phyloP scores from a whole-genome alignment of 108 stramenopile genomes.

The Conticribra weissflogii region DNA sequence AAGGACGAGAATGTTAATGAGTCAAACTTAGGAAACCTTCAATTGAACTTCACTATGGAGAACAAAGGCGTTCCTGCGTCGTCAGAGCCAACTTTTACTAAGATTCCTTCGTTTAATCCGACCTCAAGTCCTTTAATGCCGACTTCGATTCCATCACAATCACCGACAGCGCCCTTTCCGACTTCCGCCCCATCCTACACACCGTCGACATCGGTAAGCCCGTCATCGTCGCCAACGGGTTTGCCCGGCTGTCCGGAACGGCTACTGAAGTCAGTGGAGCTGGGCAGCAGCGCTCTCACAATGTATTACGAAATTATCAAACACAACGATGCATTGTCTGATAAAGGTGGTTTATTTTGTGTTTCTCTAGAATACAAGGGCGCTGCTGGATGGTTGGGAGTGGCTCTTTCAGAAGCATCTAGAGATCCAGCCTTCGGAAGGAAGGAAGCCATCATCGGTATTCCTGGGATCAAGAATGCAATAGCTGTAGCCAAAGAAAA shows the following conservation, averaged over 20 bases:
- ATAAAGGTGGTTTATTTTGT: slow-evolving; percentile 27
- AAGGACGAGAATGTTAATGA: not conserved
- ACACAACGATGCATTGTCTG: slow-evolving; percentile 1
- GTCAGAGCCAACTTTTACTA: not conserved
- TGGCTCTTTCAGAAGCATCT: slow-evolving; percentile 28
- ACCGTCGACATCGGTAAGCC: slow-evolving; percentile 11
- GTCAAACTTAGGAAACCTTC: too few relatives aligned
- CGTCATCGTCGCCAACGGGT: slow-evolving; percentile 23
- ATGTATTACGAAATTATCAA: slow-evolving; percentile 33
- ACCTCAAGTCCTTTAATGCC: not conserved
- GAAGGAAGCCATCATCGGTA: slow-evolving; percentile 47
- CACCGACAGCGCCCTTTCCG: slow-evolving; percentile 6
- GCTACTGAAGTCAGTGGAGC: slow-evolving; percentile 15
- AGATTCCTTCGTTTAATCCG: not conserved
- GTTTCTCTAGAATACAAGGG: slow-evolving; percentile 33
- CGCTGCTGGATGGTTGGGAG: slow-evolving; percentile 42
- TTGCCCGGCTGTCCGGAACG: slow-evolving; percentile 28
- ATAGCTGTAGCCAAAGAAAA: slow-evolving; percentile 9
- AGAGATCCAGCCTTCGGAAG: slow-evolving; percentile 41
- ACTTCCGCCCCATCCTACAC: slow-evolving; percentile 14
- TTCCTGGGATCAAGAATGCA: slow-evolving; percentile 22
- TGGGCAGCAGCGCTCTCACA: slow-evolving; percentile 15
- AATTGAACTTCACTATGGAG: not conserved
- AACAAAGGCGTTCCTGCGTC: not conserved
- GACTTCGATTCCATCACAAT: not conserved